Percentiles rank a stretch among this genome's conserved stretches.
Evolutionary conservation across 371 early-diverging fungal genomes (phyloP).

Genomic region (Sporodiniella umbellata): DNA sequence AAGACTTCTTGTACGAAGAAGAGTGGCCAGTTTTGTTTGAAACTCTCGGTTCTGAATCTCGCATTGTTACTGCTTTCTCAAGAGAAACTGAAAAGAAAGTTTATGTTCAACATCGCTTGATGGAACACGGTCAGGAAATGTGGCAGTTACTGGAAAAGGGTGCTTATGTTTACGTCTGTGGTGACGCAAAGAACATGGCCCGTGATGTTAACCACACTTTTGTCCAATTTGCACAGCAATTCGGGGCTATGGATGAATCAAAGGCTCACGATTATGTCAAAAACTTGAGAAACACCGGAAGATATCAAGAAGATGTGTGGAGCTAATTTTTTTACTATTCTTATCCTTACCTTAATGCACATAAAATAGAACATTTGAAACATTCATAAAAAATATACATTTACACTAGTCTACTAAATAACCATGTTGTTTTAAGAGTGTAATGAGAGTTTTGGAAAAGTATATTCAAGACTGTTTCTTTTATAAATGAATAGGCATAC

Average conservation of each 20-base stretch:
- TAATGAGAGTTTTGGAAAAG: too few relatives aligned
- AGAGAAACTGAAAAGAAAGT: constrained; percentile 78
- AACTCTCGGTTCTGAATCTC: constrained; percentile 54
- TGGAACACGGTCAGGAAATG: constrained; percentile 60
- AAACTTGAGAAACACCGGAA: constrained; percentile 72
- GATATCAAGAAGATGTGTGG: constrained; percentile 97
- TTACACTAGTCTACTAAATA: too few relatives aligned
- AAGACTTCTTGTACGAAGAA: constrained; percentile 86
- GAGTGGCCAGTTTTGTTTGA: constrained; percentile 74
- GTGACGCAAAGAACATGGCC: constrained; percentile 97
- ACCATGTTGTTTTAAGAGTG: too few relatives aligned
- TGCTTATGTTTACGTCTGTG: constrained; percentile 91
- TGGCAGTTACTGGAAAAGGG: constrained; percentile 69
- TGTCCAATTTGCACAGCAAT: constrained; percentile 60
- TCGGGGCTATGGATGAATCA: constrained; percentile 68
- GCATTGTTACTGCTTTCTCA: constrained; percentile 85
- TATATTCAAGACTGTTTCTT: too few relatives aligned
- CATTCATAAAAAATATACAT: too few relatives aligned
- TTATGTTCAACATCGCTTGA: constrained; percentile 84
- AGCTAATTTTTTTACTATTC: constrained; percentile 35
- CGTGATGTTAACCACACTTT: constrained; percentile 79
- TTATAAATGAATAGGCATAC: too few relatives aligned
- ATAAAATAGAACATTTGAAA: too few relatives aligned
- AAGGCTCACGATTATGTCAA: constrained; percentile 78
- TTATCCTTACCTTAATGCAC: neutral